These are phyloP conservation scores for Tricholoma terreum DNA, from an alignment of 768 basidiomycete species.

Conservation along the genomic window DNA sequence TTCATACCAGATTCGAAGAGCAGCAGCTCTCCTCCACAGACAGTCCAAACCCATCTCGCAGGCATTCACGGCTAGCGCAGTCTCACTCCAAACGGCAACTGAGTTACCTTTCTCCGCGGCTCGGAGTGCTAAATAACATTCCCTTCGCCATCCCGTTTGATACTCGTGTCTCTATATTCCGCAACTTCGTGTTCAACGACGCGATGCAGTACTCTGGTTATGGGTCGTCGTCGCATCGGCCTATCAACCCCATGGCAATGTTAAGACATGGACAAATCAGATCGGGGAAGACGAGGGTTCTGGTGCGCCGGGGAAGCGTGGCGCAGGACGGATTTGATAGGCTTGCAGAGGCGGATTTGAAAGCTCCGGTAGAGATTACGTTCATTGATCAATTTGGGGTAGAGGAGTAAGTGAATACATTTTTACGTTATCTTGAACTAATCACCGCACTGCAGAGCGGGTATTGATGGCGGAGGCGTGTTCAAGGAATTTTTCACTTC, in stretches of 20 bases:
- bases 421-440: background rate
- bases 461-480: conserved; percentile 95
- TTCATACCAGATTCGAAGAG: conserved; percentile 58
- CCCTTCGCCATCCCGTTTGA: conserved; percentile 95
- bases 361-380: conserved; percentile 80
- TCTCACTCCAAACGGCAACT: conserved; percentile 60
- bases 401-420: conserved; percentile 60
- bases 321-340: conserved; percentile 91
- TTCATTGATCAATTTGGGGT: conserved; percentile 90
- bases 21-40: conserved; percentile 38
- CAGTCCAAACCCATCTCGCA: background rate
- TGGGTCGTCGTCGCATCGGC: background rate
- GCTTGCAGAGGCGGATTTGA: conserved; percentile 74
- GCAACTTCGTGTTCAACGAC: conserved; percentile 76
- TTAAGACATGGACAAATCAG: conserved; percentile 15
- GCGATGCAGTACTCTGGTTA: conserved; percentile 18
- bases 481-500: conserved; percentile 98
- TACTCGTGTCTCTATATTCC: conserved; percentile 85
- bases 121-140: conserved; percentile 92
- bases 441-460: conserved; percentile 49
- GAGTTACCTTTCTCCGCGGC: conserved; percentile 74
- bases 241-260: background rate
- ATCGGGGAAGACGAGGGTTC: conserved; percentile 35
- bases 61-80: conserved; percentile 19
- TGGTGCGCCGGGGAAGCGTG: conserved; percentile 70